phyloP scores from a whole-genome alignment of 139 green algal species.

The Auxenochlorella protothecoides region DNA sequence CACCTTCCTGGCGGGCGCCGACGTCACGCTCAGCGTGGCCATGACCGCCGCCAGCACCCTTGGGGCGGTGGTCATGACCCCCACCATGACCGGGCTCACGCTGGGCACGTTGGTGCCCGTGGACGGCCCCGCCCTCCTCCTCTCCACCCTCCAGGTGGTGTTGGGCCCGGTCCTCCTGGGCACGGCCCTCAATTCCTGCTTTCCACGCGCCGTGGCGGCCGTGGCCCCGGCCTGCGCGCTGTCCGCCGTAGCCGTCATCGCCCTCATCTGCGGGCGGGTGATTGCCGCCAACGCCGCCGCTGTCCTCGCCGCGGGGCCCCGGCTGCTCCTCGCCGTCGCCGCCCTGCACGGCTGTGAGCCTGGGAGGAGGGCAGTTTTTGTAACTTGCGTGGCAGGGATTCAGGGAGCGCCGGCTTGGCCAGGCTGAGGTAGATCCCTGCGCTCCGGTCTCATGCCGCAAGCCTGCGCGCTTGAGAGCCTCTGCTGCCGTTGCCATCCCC shows the following conservation, averaged over 20 bases:
- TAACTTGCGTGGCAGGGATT: too few relatives aligned
- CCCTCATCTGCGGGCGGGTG: slow-evolving; percentile 43
- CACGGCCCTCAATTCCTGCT: slow-evolving; percentile 35
- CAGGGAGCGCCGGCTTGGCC: not conserved
- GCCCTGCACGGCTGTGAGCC: slow-evolving; percentile 36
- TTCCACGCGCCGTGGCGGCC: slow-evolving; percentile 26
- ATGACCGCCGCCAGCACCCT: slow-evolving; percentile 37
- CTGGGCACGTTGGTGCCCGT: slow-evolving; percentile 60
- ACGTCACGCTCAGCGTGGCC: slow-evolving; percentile 19
- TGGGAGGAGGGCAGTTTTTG: too few relatives aligned
- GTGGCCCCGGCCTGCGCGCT: slow-evolving; percentile 19
- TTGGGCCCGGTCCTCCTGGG: slow-evolving; percentile 59
- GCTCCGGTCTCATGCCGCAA: not conserved
- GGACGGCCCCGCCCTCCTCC: slow-evolving; percentile 43
- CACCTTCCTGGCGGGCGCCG: slow-evolving; percentile 52
- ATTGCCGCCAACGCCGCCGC: slow-evolving; percentile 40
- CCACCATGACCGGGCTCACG: slow-evolving; percentile 52
- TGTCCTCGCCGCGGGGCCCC: slow-evolving; percentile 20
- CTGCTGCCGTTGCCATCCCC: not conserved
- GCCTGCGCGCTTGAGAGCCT: not conserved
- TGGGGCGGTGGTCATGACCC: slow-evolving; percentile 51
- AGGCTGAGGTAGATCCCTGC: not conserved
- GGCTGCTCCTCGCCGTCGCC: slow-evolving; percentile 39
- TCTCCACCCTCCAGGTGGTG: slow-evolving; percentile 66
- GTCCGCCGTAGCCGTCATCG: slow-evolving; percentile 34